A percentile compares a stretch with the other conserved stretches of the same genome.
These are phyloP conservation scores for Candida golubevii DNA, from an alignment of 805 yeast species.

Conservation along the genomic window DNA sequence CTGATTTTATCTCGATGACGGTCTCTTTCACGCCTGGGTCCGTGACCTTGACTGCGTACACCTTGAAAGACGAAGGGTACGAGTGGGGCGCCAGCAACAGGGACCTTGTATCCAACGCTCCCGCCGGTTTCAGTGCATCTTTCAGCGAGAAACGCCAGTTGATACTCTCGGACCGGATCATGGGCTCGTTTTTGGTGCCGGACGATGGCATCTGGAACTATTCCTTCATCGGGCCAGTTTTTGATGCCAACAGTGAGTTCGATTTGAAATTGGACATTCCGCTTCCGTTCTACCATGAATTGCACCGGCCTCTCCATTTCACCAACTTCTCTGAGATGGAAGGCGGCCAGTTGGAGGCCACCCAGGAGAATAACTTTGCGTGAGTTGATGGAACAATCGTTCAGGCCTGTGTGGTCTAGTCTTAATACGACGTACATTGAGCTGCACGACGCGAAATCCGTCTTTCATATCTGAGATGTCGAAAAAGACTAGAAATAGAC, in stretches of 20 bases:
- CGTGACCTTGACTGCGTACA: constrained; percentile 66
- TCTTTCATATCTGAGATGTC: too few relatives aligned
- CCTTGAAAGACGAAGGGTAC: constrained; percentile 59
- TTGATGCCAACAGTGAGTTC: constrained; percentile 59
- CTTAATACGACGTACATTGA: too few relatives aligned
- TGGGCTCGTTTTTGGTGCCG: constrained; percentile 86
- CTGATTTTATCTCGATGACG: constrained; percentile 50
- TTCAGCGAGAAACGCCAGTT: constrained; percentile 66
- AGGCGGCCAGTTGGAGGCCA: constrained; percentile 56
- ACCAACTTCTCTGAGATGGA: constrained; percentile 66
- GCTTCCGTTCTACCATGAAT: constrained; percentile 72
- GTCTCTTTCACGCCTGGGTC: constrained; percentile 83
- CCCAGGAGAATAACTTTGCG: constrained; percentile 50
- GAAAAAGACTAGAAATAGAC: too few relatives aligned
- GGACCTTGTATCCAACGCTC: constrained; percentile 50
- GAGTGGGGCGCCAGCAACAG: constrained; percentile 71
- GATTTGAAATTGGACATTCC: constrained; percentile 76
- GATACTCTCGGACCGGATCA: constrained; percentile 65
- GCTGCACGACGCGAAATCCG: too few relatives aligned
- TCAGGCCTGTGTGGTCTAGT: too few relatives aligned
- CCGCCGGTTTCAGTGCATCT: constrained; percentile 60
- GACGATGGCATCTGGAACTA: constrained; percentile 85
- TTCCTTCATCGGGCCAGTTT: constrained; percentile 80
- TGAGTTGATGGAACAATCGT: too few relatives aligned
- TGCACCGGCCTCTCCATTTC: constrained; percentile 88